Conservation (phyloP, 345 rosid genomes). For the Aquilaria sinensis region DNA sequence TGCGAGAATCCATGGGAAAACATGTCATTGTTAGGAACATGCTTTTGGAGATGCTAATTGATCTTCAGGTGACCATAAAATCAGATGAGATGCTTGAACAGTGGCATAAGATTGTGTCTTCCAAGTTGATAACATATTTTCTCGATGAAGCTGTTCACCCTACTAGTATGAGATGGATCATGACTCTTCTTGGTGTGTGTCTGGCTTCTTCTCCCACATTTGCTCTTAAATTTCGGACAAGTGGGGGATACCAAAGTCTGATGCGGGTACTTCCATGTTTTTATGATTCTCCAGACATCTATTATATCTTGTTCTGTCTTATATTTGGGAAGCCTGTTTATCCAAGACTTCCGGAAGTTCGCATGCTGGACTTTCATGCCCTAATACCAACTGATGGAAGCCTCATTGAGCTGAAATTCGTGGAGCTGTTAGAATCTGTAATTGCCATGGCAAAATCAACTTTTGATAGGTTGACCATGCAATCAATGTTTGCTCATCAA, state of each 20-base stretch:
- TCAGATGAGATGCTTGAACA: slow-evolving; percentile 90
- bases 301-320: slow-evolving; percentile 82
- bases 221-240: slow-evolving; percentile 73
- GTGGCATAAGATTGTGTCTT: slow-evolving; percentile 95
- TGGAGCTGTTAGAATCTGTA: slow-evolving; percentile 81
- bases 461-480: slow-evolving; percentile 76
- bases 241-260: slow-evolving; percentile 91
- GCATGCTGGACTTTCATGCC: slow-evolving; percentile 96
- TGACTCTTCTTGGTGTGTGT: slow-evolving; percentile 92
- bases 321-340: slow-evolving; percentile 87
- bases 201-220: slow-evolving; percentile 88
- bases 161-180: slow-evolving; percentile 97
- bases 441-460: slow-evolving; percentile 86
- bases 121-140: slow-evolving; percentile 85
- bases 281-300: slow-evolving; percentile 92
- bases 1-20: slow-evolving; percentile 88
- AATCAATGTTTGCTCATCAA: slow-evolving; percentile 78
- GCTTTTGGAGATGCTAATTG: slow-evolving; percentile 95
- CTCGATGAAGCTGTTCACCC: slow-evolving; percentile 98
- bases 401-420: slow-evolving; percentile 66
- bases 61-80: slow-evolving; percentile 86
- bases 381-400: slow-evolving; percentile 77
- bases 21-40: slow-evolving; percentile 93
- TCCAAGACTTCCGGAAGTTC: slow-evolving; percentile 92
- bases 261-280: slow-evolving; percentile 75